Evolutionary conservation across 1,284 basidiomycete species (phyloP).

Genomic region (Cystobasidiaceae sp.): DNA sequence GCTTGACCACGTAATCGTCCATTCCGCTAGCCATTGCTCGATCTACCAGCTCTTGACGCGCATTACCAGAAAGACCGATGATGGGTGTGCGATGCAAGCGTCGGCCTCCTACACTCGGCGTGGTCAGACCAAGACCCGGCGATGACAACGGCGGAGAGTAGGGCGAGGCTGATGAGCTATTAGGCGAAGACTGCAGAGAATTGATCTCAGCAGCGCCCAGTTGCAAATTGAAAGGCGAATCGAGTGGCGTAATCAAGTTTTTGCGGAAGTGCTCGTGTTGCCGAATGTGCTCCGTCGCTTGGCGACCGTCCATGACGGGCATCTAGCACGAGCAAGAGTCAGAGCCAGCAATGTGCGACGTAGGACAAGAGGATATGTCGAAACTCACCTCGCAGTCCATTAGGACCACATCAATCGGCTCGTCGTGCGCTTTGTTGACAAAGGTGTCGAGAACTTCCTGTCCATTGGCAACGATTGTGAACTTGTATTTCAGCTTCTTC

Average conservation of each 20-base stretch:
- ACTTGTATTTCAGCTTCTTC: slow-evolving; percentile 17
- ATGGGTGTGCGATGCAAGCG: slow-evolving; percentile 10
- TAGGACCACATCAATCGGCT: slow-evolving; percentile 17
- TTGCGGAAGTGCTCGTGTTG: slow-evolving; percentile 17
- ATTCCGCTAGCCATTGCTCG: slow-evolving; percentile 24
- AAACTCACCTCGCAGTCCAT: slow-evolving; percentile 28
- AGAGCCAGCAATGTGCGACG: no score
- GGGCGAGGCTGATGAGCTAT: background rate
- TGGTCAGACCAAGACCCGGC: background rate
- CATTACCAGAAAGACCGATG: slow-evolving; percentile 29
- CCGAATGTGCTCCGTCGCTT: slow-evolving; percentile 18
- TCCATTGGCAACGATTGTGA: slow-evolving; percentile 23
- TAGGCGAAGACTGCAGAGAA: slow-evolving; percentile 35
- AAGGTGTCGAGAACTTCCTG: slow-evolving; percentile 25
- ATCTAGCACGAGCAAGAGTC: background rate
- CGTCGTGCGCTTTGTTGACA: slow-evolving; percentile 11
- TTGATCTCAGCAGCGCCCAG: slow-evolving; percentile 43
- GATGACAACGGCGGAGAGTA: slow-evolving; percentile 17
- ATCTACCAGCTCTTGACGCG: slow-evolving; percentile 21
- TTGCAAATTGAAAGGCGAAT: slow-evolving; percentile 40
- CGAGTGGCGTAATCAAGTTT: slow-evolving; percentile 18
- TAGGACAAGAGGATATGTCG: background rate
- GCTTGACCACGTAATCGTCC: slow-evolving; percentile 29
- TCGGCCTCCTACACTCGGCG: background rate
- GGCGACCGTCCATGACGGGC: slow-evolving; percentile 24